Evolutionary conservation across 2,329 filamentous ascomycete species (phyloP).

Genomic region (Corinectria fuckeliana): DNA sequence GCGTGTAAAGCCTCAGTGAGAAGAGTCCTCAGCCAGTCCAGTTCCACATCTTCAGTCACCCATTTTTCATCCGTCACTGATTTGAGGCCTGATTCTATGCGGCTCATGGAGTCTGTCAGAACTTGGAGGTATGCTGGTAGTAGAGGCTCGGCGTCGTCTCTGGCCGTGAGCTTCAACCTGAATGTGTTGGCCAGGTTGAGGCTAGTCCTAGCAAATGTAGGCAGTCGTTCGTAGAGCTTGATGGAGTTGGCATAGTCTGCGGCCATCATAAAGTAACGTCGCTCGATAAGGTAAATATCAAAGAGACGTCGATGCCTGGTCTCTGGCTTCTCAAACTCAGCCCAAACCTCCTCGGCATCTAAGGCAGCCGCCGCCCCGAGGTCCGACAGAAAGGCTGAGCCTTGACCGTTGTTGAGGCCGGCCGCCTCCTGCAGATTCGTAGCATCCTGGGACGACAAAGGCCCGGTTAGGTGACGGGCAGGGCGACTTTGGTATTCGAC

Average conservation of each 20-base stretch:
- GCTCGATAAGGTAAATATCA: constrained; percentile 73
- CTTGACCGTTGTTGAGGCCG: constrained; percentile 66
- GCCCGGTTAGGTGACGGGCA: constrained; percentile 72
- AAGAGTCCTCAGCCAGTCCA: constrained; percentile 67
- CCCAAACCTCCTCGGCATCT: constrained; percentile 62
- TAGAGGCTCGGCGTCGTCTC: constrained; percentile 52
- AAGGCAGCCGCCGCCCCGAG: constrained; percentile 53
- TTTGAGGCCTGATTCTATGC: constrained; percentile 56
- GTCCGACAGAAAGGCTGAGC: constrained; percentile 62
- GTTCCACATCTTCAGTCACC: constrained; percentile 59
- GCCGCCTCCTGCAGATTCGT: constrained; percentile 78
- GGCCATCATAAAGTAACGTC: constrained; percentile 70
- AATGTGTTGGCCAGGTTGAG: constrained; percentile 41
- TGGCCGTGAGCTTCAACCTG: constrained; percentile 37
- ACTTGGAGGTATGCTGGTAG: constrained; percentile 57
- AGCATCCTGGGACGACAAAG: constrained; percentile 79
- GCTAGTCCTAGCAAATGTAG: constrained; percentile 40
- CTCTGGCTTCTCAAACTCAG: constrained; percentile 67
- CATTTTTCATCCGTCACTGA: constrained; percentile 58
- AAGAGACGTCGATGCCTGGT: constrained; percentile 72
- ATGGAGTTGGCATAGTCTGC: constrained; percentile 62
- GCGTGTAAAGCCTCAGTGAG: constrained; percentile 76
- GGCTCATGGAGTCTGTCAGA: constrained; percentile 56
- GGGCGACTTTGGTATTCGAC: constrained; percentile 85
- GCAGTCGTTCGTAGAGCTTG: constrained; percentile 49